phyloP scores from a whole-genome alignment of 139 green algal genomes.

The Ostreobium quekettii region DNA sequence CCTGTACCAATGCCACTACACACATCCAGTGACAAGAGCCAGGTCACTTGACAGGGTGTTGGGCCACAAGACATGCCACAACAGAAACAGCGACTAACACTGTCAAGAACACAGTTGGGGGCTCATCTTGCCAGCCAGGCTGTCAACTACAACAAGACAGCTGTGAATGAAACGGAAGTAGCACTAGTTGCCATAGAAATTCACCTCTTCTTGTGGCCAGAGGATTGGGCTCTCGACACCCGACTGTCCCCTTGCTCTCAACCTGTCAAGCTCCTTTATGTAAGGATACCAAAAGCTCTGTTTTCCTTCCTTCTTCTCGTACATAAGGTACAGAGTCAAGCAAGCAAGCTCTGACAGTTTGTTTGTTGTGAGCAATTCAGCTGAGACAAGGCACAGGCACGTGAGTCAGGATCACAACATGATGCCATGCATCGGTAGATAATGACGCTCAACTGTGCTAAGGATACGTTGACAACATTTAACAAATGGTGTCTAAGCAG shows the following conservation, averaged over 20 bases:
- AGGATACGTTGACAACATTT: not conserved
- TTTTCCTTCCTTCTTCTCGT: constrained; percentile 87
- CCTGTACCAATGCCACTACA: too few species aligned
- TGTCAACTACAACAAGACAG: too few species aligned
- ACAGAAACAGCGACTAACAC: too few species aligned
- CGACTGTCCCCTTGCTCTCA: constrained; percentile 13
- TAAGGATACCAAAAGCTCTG: constrained; percentile 68
- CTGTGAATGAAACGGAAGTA: too few species aligned
- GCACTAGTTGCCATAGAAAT: too few species aligned
- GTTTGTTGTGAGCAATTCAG: constrained; percentile 83
- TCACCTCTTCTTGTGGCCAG: constrained; percentile 14
- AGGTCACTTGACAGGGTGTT: too few species aligned
- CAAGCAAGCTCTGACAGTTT: constrained; percentile 86
- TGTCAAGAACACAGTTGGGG: too few species aligned
- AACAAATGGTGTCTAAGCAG: not conserved
- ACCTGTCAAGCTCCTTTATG: constrained; percentile 52
- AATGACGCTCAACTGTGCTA: not conserved
- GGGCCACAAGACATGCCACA: too few species aligned
- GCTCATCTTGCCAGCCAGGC: too few species aligned
- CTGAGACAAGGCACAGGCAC: constrained; percentile 26
- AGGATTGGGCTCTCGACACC: constrained; percentile 13
- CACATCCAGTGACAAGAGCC: too few species aligned
- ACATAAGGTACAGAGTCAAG: constrained; percentile 84
- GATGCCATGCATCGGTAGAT: not conserved
- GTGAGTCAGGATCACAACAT: not conserved